These are phyloP conservation scores for Xylariomycetidae sp. DNA, from an alignment of 2,329 filamentous ascomycete species.

Conservation along the genomic window DNA sequence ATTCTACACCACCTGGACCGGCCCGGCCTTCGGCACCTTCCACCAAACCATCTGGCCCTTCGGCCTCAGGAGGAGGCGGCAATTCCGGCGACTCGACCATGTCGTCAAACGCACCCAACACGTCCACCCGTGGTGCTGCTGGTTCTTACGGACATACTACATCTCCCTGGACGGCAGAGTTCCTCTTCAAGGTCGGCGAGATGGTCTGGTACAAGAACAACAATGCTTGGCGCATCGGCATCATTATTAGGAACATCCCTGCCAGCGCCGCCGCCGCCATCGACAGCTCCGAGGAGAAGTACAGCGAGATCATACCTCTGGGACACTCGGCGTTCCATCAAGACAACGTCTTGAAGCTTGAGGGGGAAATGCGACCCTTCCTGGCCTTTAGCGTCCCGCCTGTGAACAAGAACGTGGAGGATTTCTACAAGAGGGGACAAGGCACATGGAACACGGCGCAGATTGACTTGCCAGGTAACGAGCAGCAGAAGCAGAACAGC, in stretches of 20 bases:
- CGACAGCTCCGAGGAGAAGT: no score
- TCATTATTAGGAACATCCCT: slow-evolving; percentile 26
- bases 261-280: background rate
- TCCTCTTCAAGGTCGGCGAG: slow-evolving; percentile 45
- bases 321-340: slow-evolving; percentile 34
- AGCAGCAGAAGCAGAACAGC: slow-evolving; percentile 34
- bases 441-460: slow-evolving; percentile 38
- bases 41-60: no score
- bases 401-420: slow-evolving; percentile 28
- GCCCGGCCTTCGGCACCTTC: no score
- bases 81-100: no score
- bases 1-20: no score
- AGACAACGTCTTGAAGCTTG: slow-evolving; percentile 32
- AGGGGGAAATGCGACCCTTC: slow-evolving; percentile 43
- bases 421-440: slow-evolving; percentile 35
- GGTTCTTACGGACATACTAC: no score
- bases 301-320: slow-evolving; percentile 40
- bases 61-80: no score
- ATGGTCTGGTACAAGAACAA: slow-evolving; percentile 47
- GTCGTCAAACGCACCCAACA: no score
- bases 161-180: no score
- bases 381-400: slow-evolving; percentile 47
- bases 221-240: slow-evolving; percentile 43
- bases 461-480: slow-evolving; percentile 29
- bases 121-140: no score